Conservation (phyloP, 192 early-diverging fungal species). For the Neocallimastix lanati region DNA sequence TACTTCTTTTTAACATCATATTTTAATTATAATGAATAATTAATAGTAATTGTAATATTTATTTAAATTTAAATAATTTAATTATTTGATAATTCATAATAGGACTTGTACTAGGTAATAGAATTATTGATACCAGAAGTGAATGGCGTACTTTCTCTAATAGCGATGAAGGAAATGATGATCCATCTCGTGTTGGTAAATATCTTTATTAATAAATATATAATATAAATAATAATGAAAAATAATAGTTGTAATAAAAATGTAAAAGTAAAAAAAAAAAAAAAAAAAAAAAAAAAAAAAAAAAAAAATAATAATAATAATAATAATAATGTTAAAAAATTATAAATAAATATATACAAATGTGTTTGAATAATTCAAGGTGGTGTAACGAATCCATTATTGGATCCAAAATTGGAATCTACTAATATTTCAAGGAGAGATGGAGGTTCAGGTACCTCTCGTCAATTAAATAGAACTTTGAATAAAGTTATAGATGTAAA, state of each 20-base stretch:
- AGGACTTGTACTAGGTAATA: conserved; percentile 53
- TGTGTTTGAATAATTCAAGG: background rate
- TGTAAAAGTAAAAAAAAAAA: too few relatives aligned
- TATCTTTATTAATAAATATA: background rate
- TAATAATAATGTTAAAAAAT: too few relatives aligned
- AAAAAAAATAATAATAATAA: too few relatives aligned
- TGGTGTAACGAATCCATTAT: conserved; percentile 45
- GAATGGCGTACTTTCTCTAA: conserved; percentile 95
- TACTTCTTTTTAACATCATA: too few relatives aligned
- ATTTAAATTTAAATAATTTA: too few relatives aligned
- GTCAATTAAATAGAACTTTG: conserved; percentile 53
- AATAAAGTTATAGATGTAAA: conserved; percentile 35
- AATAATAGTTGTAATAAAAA: too few relatives aligned
- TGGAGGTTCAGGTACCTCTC: conserved; percentile 49
- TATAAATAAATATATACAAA: too few relatives aligned
- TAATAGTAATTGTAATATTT: too few relatives aligned
- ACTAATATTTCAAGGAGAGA: conserved; percentile 62
- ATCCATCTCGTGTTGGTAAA: conserved; percentile 80
- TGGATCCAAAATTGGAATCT: conserved; percentile 56
- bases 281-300: too few relatives aligned
- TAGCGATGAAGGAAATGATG: conserved; percentile 57
- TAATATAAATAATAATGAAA: background rate
- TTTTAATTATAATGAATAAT: too few relatives aligned
- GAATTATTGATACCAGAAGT: conserved; percentile 80
- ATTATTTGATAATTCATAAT: background rate